Evolutionary conservation across 768 basidiomycete genomes (phyloP), one percentile per base, ranked within the genome.

Genomic region (Macrolepiota albuminosa): DNA sequence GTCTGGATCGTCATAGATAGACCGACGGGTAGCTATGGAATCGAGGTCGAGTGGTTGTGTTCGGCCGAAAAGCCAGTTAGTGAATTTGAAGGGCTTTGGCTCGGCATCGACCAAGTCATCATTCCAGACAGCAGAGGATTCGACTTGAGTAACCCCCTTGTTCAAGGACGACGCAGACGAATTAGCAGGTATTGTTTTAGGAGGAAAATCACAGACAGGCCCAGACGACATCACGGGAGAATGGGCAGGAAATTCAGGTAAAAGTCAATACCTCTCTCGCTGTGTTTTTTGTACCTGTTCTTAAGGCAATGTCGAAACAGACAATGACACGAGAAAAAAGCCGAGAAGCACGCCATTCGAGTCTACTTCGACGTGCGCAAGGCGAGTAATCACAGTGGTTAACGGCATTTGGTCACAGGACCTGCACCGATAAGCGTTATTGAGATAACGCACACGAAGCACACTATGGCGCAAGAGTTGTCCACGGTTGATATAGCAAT

Each of bases 1-100:
- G 36, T 72, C 64, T 13, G 79, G 78, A 58, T 85, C 80, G 51
- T 84, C 82, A 63, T 75, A 84, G 16, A 83, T 78, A 2, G 81
- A 82, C 6, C 78, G 76, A 33, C 71, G 76, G n/a, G 84, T 84
- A 4, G 81, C 73, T 50, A 74, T 75, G 14, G 78, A 66, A 54
- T 80, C 77, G 11, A 68, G 70, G 58, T 76, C 72, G 11, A 64
- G 40, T 2, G 64, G 60, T 8, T 64, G 63, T 16, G 67, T 60
- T 21, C 71, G 71, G 36, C 68, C 66, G 52, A 77, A 72, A 14
- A 78, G 59, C 67, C 66, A 76, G 59, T 72, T 64, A 48, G 70
- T 68, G 40, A 76, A 68, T 54, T 66, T 73, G 65, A 76, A 72
- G 10, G 75, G 71, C 46, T 67, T 65, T 1, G 76, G 73, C 51